Conservation (phyloP, 495 filamentous ascomycete genomes). For the Aspergillus sparsus region DNA sequence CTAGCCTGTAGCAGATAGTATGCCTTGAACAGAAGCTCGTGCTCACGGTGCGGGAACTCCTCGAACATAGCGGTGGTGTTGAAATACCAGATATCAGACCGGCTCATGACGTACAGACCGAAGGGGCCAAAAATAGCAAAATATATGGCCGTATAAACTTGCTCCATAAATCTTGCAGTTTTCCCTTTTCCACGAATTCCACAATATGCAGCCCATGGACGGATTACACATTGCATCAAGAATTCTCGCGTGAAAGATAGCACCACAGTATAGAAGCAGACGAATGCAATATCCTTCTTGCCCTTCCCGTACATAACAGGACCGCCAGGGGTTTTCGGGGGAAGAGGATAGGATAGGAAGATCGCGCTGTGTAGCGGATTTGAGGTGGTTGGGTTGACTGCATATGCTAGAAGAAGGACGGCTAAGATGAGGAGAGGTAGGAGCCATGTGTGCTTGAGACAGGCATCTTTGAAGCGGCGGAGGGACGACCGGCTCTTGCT, state of each 20-base stretch:
- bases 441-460: slow-evolving; percentile 76
- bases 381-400: slow-evolving; percentile 72
- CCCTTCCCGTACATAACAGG: slow-evolving; percentile 88
- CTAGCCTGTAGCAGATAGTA: slow-evolving; percentile 95
- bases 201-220: slow-evolving; percentile 68
- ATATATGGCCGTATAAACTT: slow-evolving; percentile 96
- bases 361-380: slow-evolving; percentile 87
- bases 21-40: slow-evolving; percentile 87
- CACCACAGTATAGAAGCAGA: slow-evolving; percentile 86
- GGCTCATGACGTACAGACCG: slow-evolving; percentile 90
- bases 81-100: slow-evolving; percentile 96
- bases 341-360: slow-evolving; percentile 88
- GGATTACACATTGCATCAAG: slow-evolving; percentile 89
- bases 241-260: slow-evolving; percentile 95
- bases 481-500: slow-evolving; percentile 60
- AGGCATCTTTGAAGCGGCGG: slow-evolving; percentile 64
- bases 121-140: slow-evolving; percentile 82
- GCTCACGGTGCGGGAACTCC: slow-evolving; percentile 81
- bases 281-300: slow-evolving; percentile 77
- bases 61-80: slow-evolving; percentile 91
- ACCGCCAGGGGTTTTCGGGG: slow-evolving; percentile 52
- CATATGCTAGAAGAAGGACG: slow-evolving; percentile 66
- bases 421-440: slow-evolving; percentile 71
- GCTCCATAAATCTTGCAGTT: slow-evolving; percentile 94
- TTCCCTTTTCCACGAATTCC: slow-evolving; percentile 77